Evolutionary conservation across 129 eudicot genomes (phyloP).

Genomic region (Glebionis coronaria): DNA sequence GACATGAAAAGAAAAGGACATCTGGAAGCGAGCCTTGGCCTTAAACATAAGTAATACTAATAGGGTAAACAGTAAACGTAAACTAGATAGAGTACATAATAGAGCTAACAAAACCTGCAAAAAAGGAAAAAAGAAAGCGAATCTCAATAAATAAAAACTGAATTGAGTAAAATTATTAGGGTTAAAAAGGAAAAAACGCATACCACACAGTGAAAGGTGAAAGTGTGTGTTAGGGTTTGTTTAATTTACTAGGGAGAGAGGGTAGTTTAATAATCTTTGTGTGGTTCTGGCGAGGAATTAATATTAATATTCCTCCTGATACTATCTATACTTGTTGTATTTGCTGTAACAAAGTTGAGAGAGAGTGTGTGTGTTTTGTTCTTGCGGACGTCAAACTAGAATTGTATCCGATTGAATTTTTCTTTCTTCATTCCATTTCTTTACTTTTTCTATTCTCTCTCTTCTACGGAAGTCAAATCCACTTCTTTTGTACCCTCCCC

Average conservation of each 20-base stretch:
- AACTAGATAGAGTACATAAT: too few species aligned
- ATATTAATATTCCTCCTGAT: conserved; percentile 3
- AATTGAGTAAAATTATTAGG: too few species aligned
- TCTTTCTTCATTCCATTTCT: conserved; percentile 50
- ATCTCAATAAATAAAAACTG: conserved; percentile 6
- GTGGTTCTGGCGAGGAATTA: conserved; percentile 33
- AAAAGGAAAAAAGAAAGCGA: conserved; percentile 12
- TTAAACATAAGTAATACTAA: too few species aligned
- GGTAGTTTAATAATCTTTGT: conserved; percentile 27
- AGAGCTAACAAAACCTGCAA: conserved; percentile 19
- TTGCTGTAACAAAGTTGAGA: conserved; percentile 54
- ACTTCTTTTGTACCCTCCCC: conserved; percentile 23
- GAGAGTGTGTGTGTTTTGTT: conserved; percentile 47
- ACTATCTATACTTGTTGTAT: too few species aligned
- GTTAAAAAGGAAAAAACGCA: conserved; percentile 8
- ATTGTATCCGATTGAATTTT: conserved; percentile 77
- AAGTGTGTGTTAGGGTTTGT: background rate
- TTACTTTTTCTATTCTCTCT: conserved; percentile 26
- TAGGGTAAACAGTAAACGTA: too few species aligned
- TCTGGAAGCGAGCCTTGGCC: conserved; percentile 17
- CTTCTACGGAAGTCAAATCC: conserved; percentile 65
- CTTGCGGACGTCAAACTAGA: conserved; percentile 95
- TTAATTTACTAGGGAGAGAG: too few species aligned
- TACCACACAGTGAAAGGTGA: conserved; percentile 5
- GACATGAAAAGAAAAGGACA: conserved; percentile 5